phyloP scores from a whole-genome alignment of 306 rosid genomes.

The Abrus precatorius region DNA sequence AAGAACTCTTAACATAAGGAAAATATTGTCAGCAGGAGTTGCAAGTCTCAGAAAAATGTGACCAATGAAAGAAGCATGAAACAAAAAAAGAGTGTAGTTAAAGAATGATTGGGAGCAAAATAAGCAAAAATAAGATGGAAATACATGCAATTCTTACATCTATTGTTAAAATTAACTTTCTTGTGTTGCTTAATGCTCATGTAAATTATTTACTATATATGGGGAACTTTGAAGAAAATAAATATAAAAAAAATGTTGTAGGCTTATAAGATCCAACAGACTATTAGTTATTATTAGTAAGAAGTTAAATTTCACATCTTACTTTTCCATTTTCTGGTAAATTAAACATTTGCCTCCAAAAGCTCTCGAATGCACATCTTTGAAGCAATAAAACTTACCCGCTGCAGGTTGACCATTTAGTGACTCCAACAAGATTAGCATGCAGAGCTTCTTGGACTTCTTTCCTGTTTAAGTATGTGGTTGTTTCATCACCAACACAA shows the following conservation, averaged over 20 bases:
- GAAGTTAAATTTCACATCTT: neutral
- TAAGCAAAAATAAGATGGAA: neutral
- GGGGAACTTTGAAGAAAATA: neutral
- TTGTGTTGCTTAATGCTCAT: neutral
- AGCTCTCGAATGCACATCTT: neutral
- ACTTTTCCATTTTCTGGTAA: neutral
- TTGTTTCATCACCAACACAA: conserved; percentile 65
- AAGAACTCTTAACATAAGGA: conserved; percentile 20
- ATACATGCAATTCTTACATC: neutral
- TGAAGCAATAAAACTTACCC: conserved; percentile 46
- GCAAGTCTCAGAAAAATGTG: neutral
- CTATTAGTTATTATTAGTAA: neutral
- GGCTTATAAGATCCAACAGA: neutral
- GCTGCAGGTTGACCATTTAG: conserved; percentile 68
- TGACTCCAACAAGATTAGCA: conserved; percentile 68
- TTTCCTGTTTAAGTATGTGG: conserved; percentile 63
- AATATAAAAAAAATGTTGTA: neutral
- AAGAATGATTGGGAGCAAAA: neutral
- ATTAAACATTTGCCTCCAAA: neutral
- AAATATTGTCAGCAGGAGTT: neutral
- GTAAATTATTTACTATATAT: neutral
- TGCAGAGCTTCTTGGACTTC: conserved; percentile 72
- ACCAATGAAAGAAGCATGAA: neutral
- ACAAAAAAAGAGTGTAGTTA: neutral
- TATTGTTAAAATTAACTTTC: neutral